Base-by-base conservation (phyloP, 2,329 filamentous ascomycete species). In the Colletotrichum tabaci region DNA sequence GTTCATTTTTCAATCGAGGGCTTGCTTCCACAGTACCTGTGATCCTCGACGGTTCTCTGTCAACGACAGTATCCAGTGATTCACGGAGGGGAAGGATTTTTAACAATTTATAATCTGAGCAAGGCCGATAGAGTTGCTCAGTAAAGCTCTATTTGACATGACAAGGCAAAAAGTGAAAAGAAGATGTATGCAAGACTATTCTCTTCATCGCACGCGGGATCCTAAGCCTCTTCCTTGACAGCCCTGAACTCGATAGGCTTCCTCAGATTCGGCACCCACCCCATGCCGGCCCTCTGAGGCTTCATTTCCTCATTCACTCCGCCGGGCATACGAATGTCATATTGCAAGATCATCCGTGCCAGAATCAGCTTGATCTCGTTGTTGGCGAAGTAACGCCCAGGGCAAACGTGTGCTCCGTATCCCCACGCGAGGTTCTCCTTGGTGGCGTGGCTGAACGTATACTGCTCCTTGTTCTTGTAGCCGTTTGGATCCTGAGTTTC, bases 401-500 rank as follows among this genome's bases (percentile, higher is more conserved):
- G 82, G 66, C 81, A 83, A 0, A 81, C 79, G 61, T 82, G 79
- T 16, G 73, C 73, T 5, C 82, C 82, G 53, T 82, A 76, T 1
- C 82, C 82, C 61, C 82, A 84, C 16, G 68, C 75, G 23, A 66
- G 56, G 55, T 75, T 78, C 10, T 77, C 73, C 69, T 80, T 77
- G 5, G 76, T 74, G 69, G 80, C 79, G 74, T 78, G 80, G 40
- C 78, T 81, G 71, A 84, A 82, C 72, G 84, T 82, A 73, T 83
- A 77, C 72, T 66, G 64, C 56, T 66, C 64, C 46, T 66, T 66
- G 23, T 66, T 66, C 35, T 50, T 50, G 56, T 66, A 66, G 47
- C 52, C 23, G 4, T 66, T 66, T 2, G 64, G 64, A 15, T 66
- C 64, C 1, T 35, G 46, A 12, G 35, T 53, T 23, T 66, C 56